Percentiles rank a stretch among this genome's conserved stretches.
Evolutionary conservation across 208 protist species (phyloP).

Genomic region (Strigomonas galati): DNA sequence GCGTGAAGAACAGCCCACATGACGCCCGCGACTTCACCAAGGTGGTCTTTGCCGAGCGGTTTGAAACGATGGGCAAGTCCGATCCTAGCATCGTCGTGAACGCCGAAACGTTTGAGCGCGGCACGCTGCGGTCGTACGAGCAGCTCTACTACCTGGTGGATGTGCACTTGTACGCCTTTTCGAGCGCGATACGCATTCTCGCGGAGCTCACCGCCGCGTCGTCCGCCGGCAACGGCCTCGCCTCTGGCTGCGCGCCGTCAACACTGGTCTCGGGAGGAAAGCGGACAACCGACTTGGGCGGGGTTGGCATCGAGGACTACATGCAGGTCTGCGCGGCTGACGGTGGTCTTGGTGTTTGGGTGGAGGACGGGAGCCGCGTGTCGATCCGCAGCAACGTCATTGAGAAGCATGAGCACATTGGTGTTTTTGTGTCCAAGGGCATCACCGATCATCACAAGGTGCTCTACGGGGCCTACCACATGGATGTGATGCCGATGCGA

Average conservation of each 20-base stretch:
- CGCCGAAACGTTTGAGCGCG: neutral
- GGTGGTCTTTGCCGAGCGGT: constrained; percentile 19
- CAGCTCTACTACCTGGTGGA: constrained; percentile 36
- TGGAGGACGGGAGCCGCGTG: constrained; percentile 59
- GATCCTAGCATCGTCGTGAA: neutral
- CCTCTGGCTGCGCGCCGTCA: constrained; percentile 34
- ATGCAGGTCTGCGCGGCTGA: constrained; percentile 57
- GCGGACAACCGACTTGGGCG: constrained; percentile 18
- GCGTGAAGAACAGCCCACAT: constrained; percentile 32
- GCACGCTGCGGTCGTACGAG: constrained; percentile 37
- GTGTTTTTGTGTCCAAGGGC: constrained; percentile 51
- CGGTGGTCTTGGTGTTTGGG: constrained; percentile 79
- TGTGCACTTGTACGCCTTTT: constrained; percentile 42
- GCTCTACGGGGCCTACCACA: constrained; percentile 29
- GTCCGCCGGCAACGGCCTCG: constrained; percentile 48
- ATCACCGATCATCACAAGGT: constrained; percentile 50
- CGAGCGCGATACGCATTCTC: constrained; percentile 44
- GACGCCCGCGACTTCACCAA: constrained; percentile 45
- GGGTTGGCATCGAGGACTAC: constrained; percentile 38
- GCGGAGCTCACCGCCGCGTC: constrained; percentile 56
- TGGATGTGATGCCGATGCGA: neutral
- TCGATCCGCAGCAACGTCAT: constrained; percentile 50
- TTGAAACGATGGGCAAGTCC: constrained; percentile 13
- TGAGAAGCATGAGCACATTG: constrained; percentile 46
- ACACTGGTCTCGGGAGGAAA: constrained; percentile 6